Evolutionary conservation across 768 basidiomycete species (phyloP).

Genomic region (Strobilomyces dryophilus): DNA sequence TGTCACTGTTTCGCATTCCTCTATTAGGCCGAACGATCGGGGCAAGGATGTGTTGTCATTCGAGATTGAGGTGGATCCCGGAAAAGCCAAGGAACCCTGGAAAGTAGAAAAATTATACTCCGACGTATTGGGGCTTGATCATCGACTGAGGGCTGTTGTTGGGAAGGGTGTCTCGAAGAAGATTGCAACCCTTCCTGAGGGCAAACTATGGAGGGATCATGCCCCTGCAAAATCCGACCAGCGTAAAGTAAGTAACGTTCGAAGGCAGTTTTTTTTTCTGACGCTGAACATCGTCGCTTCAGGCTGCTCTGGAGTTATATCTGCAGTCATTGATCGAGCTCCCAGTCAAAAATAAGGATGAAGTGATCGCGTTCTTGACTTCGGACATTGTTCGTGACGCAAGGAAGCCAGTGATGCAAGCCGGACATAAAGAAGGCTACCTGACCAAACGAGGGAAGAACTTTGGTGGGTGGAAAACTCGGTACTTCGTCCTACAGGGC

Average conservation of each 20-base stretch:
- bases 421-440: constrained; percentile 91
- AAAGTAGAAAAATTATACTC: constrained; percentile 92
- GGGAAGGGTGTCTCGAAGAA: constrained; percentile 73
- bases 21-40: constrained; percentile 83
- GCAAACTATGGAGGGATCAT: constrained; percentile 93
- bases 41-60: constrained; percentile 93
- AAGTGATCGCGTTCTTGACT: constrained; percentile 89
- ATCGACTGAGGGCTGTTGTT: constrained; percentile 53
- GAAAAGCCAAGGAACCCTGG: constrained; percentile 68
- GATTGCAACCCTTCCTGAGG: constrained; percentile 81
- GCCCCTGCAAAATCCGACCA: constrained; percentile 96
- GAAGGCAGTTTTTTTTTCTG: not conserved
- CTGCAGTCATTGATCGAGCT: constrained; percentile 78
- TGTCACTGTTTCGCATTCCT: constrained; percentile 71
- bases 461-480: constrained; percentile 96
- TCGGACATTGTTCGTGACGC: constrained; percentile 80
- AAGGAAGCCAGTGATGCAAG: constrained; percentile 71
- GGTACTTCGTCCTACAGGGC: constrained; percentile 92
- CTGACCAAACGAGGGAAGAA: constrained; percentile 95
- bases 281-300: constrained; percentile 10
- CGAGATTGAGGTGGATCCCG: constrained; percentile 70
- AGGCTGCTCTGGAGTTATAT: constrained; percentile 82
- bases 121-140: constrained; percentile 87
- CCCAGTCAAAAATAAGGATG: constrained; percentile 82
- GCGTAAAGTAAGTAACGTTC: constrained; percentile 63